Conservation (phyloP, 306 rosid genomes). For the Cucumis sativus region Cucumber_9930_V3 NC_026659.2:7116501-7117000, state of each 20-base stretch:
- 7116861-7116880: not conserved
- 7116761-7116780: slow-evolving; percentile 50
- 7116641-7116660: not conserved
- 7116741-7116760: slow-evolving; percentile 41
- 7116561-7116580: slow-evolving; percentile 69
- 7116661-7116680: slow-evolving; percentile 7
- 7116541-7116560: slow-evolving; percentile 78
- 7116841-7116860: slow-evolving; percentile 2
- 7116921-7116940: not conserved
- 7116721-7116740: not conserved
- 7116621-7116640: not conserved
- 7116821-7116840: slow-evolving; percentile 50
- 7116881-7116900: not conserved
- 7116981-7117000: not conserved
- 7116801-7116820: slow-evolving; percentile 78
- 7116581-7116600: slow-evolving; percentile 62
- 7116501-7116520: slow-evolving; percentile 69
- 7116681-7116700: slow-evolving; percentile 5
- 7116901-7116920: not conserved
- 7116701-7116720: slow-evolving; percentile 6
- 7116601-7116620: not conserved
- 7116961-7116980: not conserved
- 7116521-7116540: slow-evolving; percentile 88
- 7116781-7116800: slow-evolving; percentile 53
- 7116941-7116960: not conserved